These are phyloP conservation scores for Leccinum subgranulosum DNA, from an alignment of 768 basidiomycete species.

Conservation along the genomic window DNA sequence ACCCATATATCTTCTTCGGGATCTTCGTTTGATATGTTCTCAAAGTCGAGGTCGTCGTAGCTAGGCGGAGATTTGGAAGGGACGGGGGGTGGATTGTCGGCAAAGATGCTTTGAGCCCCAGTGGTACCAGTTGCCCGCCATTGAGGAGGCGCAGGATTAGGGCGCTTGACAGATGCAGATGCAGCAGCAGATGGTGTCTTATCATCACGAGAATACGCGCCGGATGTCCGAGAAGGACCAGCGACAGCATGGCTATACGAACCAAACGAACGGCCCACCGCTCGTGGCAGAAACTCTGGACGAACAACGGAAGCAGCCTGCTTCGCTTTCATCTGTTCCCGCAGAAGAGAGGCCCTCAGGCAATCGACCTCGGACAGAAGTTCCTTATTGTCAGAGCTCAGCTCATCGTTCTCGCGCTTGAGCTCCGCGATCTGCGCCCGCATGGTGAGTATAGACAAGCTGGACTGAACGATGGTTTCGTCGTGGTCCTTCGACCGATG, in stretches of 20 bases:
- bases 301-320: background rate
- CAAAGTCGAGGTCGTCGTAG: constrained; percentile 15
- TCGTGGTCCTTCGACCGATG: constrained; percentile 21
- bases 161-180: background rate
- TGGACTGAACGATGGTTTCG: constrained; percentile 46
- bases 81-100: constrained; percentile 24
- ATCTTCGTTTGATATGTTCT: background rate
- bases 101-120: constrained; percentile 25
- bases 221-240: constrained; percentile 19
- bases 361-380: constrained; percentile 27
- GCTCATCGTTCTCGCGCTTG: constrained; percentile 29
- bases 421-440: constrained; percentile 40
- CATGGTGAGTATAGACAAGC: constrained; percentile 43
- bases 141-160: background rate
- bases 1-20: constrained; percentile 4
- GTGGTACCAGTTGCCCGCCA: background rate
- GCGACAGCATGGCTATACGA: constrained; percentile 18
- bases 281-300: background rate
- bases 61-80: constrained; percentile 10
- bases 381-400: constrained; percentile 21
- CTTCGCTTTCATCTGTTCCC: constrained; percentile 8
- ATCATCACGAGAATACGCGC: background rate
- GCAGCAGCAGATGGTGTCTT: background rate
- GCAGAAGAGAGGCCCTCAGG: constrained; percentile 12
- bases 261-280: background rate